A percentile compares a stretch with the other conserved stretches of the same genome.
phyloP scores from a whole-genome alignment of 106 monocot genomes.

The Dioscorea zingiberensis region DNA sequence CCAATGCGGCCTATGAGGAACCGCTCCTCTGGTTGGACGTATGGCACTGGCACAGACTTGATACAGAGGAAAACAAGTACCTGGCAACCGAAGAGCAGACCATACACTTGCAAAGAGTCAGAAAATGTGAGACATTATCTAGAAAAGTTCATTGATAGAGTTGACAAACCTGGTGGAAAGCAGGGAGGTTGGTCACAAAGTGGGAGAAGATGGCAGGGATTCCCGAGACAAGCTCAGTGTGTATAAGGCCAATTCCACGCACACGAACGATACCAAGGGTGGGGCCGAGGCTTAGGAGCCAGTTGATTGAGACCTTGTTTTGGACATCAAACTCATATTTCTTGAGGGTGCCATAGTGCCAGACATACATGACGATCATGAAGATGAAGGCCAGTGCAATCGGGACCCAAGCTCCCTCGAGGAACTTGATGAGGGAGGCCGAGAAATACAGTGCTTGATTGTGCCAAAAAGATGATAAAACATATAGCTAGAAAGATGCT shows the following conservation, averaged over 20 bases:
- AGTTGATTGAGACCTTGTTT: constrained; percentile 93
- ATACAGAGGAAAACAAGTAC: constrained; percentile 91
- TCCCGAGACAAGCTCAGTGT: constrained; percentile 87
- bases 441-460: constrained; percentile 93
- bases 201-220: constrained; percentile 96
- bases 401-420: constrained; percentile 95
- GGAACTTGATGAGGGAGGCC: constrained; percentile 88
- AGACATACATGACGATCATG: constrained; percentile 74
- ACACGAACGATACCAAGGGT: constrained; percentile 90
- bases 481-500: constrained; percentile 61
- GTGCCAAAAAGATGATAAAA: constrained; percentile 86
- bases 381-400: constrained; percentile 70
- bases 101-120: too few relatives aligned
- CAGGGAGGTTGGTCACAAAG: constrained; percentile 93
- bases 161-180: constrained; percentile 80
- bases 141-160: background rate
- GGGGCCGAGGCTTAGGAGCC: constrained; percentile 87
- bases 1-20: constrained; percentile 91
- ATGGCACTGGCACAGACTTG: constrained; percentile 82
- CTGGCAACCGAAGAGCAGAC: constrained; percentile 19
- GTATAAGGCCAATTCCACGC: constrained; percentile 87
- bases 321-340: constrained; percentile 95
- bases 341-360: constrained; percentile 95
- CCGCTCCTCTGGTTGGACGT: constrained; percentile 59
- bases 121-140: background rate